These are phyloP conservation scores for Cordyceps militaris DNA, from an alignment of 2,329 filamentous ascomycete species.

Conservation along the genomic window DNA sequence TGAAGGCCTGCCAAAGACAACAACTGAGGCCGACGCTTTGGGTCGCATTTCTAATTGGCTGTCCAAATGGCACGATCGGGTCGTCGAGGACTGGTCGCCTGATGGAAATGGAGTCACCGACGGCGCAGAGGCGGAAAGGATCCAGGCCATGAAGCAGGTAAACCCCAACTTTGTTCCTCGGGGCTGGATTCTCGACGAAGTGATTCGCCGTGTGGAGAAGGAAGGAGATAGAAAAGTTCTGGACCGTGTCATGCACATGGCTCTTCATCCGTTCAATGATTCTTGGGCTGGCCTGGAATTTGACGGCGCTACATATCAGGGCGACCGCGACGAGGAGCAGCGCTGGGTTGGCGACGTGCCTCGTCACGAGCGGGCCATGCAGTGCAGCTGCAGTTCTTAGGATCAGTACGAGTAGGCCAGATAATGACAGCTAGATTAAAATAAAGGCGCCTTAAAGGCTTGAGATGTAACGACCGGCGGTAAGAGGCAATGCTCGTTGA, in stretches of 20 bases:
- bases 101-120: constrained; percentile 31
- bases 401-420: neutral
- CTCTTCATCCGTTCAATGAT: constrained; percentile 77
- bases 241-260: constrained; percentile 72
- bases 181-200: constrained; percentile 86
- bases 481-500: constrained; percentile 62
- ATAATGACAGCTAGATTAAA: neutral
- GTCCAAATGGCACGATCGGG: constrained; percentile 63
- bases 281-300: constrained; percentile 52
- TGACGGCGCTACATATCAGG: constrained; percentile 42
- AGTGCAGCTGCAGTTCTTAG: constrained; percentile 92
- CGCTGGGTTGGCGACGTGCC: constrained; percentile 85
- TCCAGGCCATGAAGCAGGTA: constrained; percentile 68
- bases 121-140: constrained; percentile 53
- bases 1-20: constrained; percentile 55
- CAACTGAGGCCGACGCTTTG: constrained; percentile 57
- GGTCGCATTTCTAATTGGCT: constrained; percentile 72
- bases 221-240: constrained; percentile 74
- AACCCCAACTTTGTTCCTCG: constrained; percentile 93
- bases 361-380: constrained; percentile 67
- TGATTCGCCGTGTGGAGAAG: constrained; percentile 84
- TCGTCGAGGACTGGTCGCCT: constrained; percentile 69
- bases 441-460: neutral
- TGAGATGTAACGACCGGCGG: constrained; percentile 63
- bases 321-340: constrained; percentile 66